Base-by-base conservation (phyloP, 331 rosid genomes). In the Ulmus americana region DNA sequence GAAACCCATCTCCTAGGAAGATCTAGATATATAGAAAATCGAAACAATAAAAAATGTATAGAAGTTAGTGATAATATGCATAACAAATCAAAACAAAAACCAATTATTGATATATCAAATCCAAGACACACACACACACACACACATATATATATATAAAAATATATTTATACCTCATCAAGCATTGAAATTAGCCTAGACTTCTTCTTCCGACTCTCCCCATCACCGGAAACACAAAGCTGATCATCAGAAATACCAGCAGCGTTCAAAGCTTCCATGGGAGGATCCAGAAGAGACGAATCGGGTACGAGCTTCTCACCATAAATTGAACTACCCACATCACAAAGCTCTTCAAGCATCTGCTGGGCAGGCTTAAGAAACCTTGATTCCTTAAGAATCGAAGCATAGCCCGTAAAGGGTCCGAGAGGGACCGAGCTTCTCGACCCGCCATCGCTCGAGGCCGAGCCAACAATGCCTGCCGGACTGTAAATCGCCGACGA, bases 341-440 rank as follows among this genome's bases (percentile, higher is more conserved):
- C 79, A 20, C 92, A 87, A 0, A 90, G 51, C 66, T 90, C 92
- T 43, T 87, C 84, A 45, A 90, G 71, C 64, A 90, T 62, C 55
- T 79, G 83, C 57, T 90, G 97, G 4, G 97, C 94, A 0, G 95
- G 97, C 74, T 70, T 85, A 57, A 87, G 66, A 57, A 85, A 90
- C 69, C 90, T 85, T 8, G 97, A 90, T 59, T 81, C 92, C 75
- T 85, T 90, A 68, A 90, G 71, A 65, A 90, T 67, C 61, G 90
- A 74, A 5, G 90, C 83, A 61, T 85, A 85, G 6, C 95, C 95
- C 1, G 90, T 83, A 16, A 85, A 90, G 0, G 95, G 95, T 9
- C 92, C 88, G 1, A 83, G 65, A 0, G 96, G 96, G 22, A 67
- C 82, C 9, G 78, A 68, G 70, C 79, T 74, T 12, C 74, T 60